These are phyloP conservation scores for Russula emetica DNA, from an alignment of 768 basidiomycete species.

Conservation along the genomic window DNA sequence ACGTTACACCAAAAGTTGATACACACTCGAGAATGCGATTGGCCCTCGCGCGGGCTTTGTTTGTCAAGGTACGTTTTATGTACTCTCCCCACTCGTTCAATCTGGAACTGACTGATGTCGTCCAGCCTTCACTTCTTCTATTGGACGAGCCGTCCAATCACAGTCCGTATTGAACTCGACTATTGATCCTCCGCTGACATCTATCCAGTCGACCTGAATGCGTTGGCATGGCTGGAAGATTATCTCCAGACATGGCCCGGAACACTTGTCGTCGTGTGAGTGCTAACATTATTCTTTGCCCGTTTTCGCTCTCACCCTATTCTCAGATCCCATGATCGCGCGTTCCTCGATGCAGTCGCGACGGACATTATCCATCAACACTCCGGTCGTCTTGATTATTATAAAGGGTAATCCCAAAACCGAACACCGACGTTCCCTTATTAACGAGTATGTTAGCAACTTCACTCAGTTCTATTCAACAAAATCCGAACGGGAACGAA, in stretches of 20 bases:
- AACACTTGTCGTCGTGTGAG: constrained; percentile 87
- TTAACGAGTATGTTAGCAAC: constrained; percentile 51
- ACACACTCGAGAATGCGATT: constrained; percentile 73
- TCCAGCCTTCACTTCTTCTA: constrained; percentile 65
- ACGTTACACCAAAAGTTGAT: constrained; percentile 5
- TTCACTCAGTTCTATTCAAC: constrained; percentile 99
- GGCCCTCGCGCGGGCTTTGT: constrained; percentile 90
- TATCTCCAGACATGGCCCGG: constrained; percentile 94
- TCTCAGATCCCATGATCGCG: constrained; percentile 88
- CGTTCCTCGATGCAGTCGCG: constrained; percentile 95
- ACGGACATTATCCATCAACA: constrained; percentile 99
- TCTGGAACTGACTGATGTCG: constrained; percentile 10
- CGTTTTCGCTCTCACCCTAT: background rate
- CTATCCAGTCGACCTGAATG: constrained; percentile 78
- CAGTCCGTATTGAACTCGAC: constrained; percentile 46
- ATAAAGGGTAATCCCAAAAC: constrained; percentile 72
- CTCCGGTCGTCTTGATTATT: constrained; percentile 89
- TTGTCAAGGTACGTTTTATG: constrained; percentile 68
- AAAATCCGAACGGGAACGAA: constrained; percentile 90
- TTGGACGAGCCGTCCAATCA: constrained; percentile 97
- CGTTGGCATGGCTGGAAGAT: constrained; percentile 95
- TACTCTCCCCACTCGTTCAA: background rate
- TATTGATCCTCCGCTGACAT: constrained; percentile 6
- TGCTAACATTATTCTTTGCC: constrained; percentile 17
- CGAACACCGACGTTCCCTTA: background rate